phyloP scores from a whole-genome alignment of 2,329 filamentous ascomycete genomes.

The Aspergillus fumigatiaffinis region DNA sequence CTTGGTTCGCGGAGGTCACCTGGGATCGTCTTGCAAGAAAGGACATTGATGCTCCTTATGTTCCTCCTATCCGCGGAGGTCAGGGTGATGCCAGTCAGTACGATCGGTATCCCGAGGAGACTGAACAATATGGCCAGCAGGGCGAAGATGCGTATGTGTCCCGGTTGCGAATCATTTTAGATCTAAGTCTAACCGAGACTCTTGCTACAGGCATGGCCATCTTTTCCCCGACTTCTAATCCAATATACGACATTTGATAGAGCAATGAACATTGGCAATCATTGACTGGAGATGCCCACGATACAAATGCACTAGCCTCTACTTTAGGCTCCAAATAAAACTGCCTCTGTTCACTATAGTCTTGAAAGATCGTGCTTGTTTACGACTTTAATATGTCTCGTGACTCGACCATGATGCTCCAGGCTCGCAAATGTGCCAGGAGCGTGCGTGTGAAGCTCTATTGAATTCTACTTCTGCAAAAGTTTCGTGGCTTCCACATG shows the following conservation, averaged over 20 bases:
- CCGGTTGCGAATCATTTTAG: not conserved
- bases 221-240: conserved; percentile 70
- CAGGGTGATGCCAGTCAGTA: conserved; percentile 96
- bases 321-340: not conserved
- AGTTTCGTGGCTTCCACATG: not conserved
- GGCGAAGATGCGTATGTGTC: conserved; percentile 80
- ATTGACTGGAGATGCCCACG: not conserved
- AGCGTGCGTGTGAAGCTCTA: not conserved
- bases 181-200: not conserved
- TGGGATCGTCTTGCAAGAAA: conserved; percentile 94
- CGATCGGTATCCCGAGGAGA: conserved; percentile 96
- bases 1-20: conserved; percentile 96
- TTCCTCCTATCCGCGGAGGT: conserved; percentile 89
- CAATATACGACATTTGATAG: conserved; percentile 29
- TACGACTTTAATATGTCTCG: not conserved
- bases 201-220: conserved; percentile 60
- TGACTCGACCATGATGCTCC: not conserved
- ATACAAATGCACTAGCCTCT: conserved; percentile 4
- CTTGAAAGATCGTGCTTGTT: not conserved
- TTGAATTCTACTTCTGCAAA: not conserved
- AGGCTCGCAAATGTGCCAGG: not conserved
- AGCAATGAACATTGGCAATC: conserved; percentile 20
- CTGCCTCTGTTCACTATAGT: not conserved
- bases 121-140: conserved; percentile 77
- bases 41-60: conserved; percentile 97